Base-by-base conservation (phyloP, 1,139 yeast species). In the Saccharomyces hybrid region DNA sequence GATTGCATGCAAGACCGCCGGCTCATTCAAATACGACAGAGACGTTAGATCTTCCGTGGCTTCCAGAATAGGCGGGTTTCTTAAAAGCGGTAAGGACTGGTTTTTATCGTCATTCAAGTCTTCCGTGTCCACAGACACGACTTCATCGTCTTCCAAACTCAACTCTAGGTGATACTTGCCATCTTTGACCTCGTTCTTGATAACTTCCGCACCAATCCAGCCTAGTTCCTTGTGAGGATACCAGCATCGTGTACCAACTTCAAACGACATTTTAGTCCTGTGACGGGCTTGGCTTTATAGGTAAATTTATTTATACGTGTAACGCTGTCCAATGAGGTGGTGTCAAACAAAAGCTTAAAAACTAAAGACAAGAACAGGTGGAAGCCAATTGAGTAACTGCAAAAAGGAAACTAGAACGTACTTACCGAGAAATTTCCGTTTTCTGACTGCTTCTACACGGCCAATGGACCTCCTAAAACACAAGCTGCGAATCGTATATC, bases 1-100 rank as follows among this genome's bases (percentile, higher is more conserved):
- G 70, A 93, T 91, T n/a, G 99, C 97, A 67, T 91, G 96, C 62
- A 95, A 78, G 49, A 95, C 97, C 3, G 96, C 93, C 0, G 99
- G 99, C 70, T 95, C 99, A 70, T 95, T 93, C 66, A 93, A 77
- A 68, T 93, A 91, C 0, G 98, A 90, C 60, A 95, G 78, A 57
- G 93, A 86, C 1, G 98, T 95, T 68, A 93, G 79, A 74, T 93
- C 99, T 68, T 93, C 97, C 14, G 96, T 91, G 3, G 68, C 60
- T 53, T 65, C 99, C 61, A 91, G 78, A 57, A 88, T 85, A 1
- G 96, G 96, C 48, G 98, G 98, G 70, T 93, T 93, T 70, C 99
- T 81, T 66, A 93, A 78, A 26, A 93, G 84, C 6, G 97, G 97
- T 53, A 84, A 72, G 11, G 54, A 60, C 13, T 60, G 59, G n/a